phyloP scores from a whole-genome alignment of 768 basidiomycete genomes.

The Phanerodontia chrysosporium region DNA sequence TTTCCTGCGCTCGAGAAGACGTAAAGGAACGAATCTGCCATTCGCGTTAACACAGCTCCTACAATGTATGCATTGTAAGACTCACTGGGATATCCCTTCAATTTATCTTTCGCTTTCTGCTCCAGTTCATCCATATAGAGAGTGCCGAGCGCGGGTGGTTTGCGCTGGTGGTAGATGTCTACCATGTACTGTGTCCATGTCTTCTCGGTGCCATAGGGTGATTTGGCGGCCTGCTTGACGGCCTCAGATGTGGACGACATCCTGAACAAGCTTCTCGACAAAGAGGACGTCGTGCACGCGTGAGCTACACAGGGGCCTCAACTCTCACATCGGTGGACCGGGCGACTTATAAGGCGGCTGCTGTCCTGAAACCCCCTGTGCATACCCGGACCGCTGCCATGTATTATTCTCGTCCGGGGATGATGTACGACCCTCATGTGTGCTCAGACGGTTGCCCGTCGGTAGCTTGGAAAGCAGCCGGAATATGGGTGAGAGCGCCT shows the following conservation, averaged over 20 bases:
- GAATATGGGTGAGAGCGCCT: not conserved
- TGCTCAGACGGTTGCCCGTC: not conserved
- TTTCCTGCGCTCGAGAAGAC: conserved; percentile 76
- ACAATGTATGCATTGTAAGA: not conserved
- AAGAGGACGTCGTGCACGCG: too few species aligned
- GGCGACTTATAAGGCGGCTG: too few species aligned
- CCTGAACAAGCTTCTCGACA: too few species aligned
- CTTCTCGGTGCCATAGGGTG: not conserved
- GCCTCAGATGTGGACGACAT: not conserved
- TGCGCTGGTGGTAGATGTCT: conserved; percentile 19
- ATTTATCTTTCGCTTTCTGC: conserved; percentile 56
- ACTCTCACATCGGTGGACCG: too few species aligned
- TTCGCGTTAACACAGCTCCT: not conserved
- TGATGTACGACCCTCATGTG: not conserved
- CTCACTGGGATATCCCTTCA: conserved; percentile 55
- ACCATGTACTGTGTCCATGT: conserved; percentile 16
- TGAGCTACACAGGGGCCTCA: too few species aligned
- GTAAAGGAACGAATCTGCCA: conserved; percentile 66
- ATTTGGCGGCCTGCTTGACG: not conserved
- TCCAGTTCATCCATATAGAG: conserved; percentile 62
- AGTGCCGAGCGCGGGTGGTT: conserved; percentile 43
- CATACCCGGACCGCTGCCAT: not conserved
- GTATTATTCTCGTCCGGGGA: not conserved
- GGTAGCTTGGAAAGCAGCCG: not conserved
- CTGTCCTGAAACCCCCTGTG: not conserved